Conservation (phyloP, 257 asterid genomes). For the Penstemon eatonii region DNA sequence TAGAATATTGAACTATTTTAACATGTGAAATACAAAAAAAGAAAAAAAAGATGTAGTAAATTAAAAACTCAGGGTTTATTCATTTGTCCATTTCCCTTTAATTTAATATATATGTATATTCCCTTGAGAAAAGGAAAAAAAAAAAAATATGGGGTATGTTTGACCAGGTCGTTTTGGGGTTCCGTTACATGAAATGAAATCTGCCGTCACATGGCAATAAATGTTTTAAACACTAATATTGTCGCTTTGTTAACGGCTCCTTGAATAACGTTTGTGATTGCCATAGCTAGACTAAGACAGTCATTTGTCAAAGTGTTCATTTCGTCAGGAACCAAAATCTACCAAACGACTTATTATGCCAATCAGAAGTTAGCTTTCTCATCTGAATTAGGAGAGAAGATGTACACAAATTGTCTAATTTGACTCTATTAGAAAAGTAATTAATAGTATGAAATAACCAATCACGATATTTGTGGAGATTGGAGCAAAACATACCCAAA, state of each 20-base stretch:
- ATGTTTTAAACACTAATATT: not conserved
- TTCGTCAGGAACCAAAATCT: slow-evolving; percentile 21
- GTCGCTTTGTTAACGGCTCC: slow-evolving; percentile 56
- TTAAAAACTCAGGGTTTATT: too few species aligned
- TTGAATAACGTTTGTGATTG: slow-evolving; percentile 19
- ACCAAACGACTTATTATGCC: not conserved
- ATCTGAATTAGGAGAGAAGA: not conserved
- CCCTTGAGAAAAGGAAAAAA: not conserved
- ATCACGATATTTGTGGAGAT: too few species aligned
- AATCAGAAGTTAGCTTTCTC: not conserved
- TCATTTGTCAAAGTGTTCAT: slow-evolving; percentile 8
- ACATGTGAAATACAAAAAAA: too few species aligned
- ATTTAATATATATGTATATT: not conserved
- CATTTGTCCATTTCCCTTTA: too few species aligned
- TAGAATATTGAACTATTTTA: too few species aligned
- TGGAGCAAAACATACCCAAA: too few species aligned
- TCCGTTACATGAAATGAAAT: slow-evolving; percentile 29
- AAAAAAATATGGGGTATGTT: not conserved
- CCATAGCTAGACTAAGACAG: not conserved
- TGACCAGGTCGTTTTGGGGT: not conserved
- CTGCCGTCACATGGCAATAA: slow-evolving; percentile 17
- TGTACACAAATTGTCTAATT: not conserved
- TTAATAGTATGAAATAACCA: too few species aligned
- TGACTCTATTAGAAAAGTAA: not conserved
- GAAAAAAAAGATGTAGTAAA: too few species aligned